phyloP scores from a whole-genome alignment of 2,329 filamentous ascomycete species.

The Elsinoe necatrix region DNA sequence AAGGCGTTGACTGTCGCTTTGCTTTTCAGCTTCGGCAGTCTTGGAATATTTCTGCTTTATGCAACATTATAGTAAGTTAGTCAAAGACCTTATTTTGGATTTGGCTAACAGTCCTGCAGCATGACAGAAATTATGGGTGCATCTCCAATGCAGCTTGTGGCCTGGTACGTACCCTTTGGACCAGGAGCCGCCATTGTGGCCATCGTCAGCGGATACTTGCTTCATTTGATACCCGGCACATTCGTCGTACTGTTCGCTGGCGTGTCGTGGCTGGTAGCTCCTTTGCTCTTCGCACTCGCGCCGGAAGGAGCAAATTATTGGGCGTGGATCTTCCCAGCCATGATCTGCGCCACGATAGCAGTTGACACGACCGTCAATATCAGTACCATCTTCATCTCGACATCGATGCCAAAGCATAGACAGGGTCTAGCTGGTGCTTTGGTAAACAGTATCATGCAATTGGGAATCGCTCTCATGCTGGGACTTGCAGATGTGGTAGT shows the following conservation, averaged over 20 bases:
- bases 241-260: slow-evolving; percentile 26
- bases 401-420: slow-evolving; percentile 26
- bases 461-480: slow-evolving; percentile 31
- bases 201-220: slow-evolving; percentile 25
- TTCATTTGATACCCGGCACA: slow-evolving; percentile 27
- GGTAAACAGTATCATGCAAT: slow-evolving; percentile 30
- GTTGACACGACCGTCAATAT: slow-evolving; percentile 32
- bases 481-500: slow-evolving; percentile 24
- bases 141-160: slow-evolving; percentile 23
- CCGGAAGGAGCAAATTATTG: slow-evolving; percentile 28
- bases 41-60: slow-evolving; percentile 20
- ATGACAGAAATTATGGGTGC: slow-evolving; percentile 20
- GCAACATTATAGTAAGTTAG: slow-evolving; percentile 14
- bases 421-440: slow-evolving; percentile 31
- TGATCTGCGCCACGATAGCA: slow-evolving; percentile 30
- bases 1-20: slow-evolving; percentile 28
- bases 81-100: neutral
- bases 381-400: slow-evolving; percentile 27
- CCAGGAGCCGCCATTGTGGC: slow-evolving; percentile 29
- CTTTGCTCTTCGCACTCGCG: slow-evolving; percentile 28
- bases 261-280: slow-evolving; percentile 29
- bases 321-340: slow-evolving; percentile 30
- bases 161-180: slow-evolving; percentile 31
- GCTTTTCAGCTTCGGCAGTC: slow-evolving; percentile 31
- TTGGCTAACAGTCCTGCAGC: slow-evolving; percentile 18